A percentile compares a stretch with the other conserved stretches of the same genome.
These are phyloP conservation scores for Rhizopus delemar DNA, from an alignment of 371 early-diverging fungal species.

Conservation along the genomic window DNA sequence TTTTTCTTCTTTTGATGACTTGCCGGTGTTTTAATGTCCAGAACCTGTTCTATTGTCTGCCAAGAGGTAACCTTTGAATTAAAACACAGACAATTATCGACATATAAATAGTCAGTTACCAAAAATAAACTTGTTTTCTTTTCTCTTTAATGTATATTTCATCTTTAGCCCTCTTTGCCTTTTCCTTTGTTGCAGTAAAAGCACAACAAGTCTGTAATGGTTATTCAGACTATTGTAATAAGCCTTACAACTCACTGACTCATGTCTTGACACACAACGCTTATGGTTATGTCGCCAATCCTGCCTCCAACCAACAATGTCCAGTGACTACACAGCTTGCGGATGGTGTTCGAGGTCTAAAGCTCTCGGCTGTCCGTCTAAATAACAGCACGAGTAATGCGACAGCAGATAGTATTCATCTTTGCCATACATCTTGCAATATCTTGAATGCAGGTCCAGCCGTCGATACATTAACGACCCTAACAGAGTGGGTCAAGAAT, in stretches of 20 bases:
- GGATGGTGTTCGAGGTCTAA: slow-evolving; percentile 73
- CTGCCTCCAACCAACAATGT: slow-evolving; percentile 72
- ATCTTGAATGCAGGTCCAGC: slow-evolving; percentile 64
- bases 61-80: neutral
- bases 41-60: no score
- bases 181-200: slow-evolving; percentile 8
- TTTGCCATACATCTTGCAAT: slow-evolving; percentile 71
- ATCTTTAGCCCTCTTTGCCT: slow-evolving; percentile 3
- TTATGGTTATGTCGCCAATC: slow-evolving; percentile 55
- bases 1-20: neutral
- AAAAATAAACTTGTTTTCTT: slow-evolving; percentile 3
- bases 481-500: slow-evolving; percentile 59
- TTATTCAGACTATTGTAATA: slow-evolving; percentile 62
- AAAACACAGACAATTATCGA: neutral
- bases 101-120: neutral
- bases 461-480: slow-evolving; percentile 45
- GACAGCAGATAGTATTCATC: slow-evolving; percentile 45
- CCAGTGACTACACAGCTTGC: slow-evolving; percentile 61
- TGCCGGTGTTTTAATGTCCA: no score
- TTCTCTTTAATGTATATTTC: slow-evolving; percentile 17
- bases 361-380: slow-evolving; percentile 60
- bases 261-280: slow-evolving; percentile 77
- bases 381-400: slow-evolving; percentile 14
- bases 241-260: slow-evolving; percentile 59
- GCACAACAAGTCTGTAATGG: slow-evolving; percentile 69